Conservation (phyloP, 2,329 filamentous ascomycete species). For the Sporothrix mexicana region DNA sequence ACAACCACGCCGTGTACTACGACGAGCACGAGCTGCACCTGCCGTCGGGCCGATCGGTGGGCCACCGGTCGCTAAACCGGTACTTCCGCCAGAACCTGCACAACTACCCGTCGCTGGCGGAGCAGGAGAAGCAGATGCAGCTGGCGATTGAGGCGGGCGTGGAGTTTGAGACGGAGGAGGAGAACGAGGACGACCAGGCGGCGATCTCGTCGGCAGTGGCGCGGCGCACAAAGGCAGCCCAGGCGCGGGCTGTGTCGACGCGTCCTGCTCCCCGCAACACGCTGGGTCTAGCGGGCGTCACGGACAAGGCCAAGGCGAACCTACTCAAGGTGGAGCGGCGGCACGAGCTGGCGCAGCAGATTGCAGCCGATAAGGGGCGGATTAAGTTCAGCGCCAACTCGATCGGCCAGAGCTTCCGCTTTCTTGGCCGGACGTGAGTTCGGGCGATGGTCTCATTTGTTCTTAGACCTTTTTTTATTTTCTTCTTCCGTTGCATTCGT, state of each 20-base stretch:
- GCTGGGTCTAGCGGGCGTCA: constrained; percentile 34
- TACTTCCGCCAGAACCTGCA: constrained; percentile 95
- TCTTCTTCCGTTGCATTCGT: not conserved
- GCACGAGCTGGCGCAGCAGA: constrained; percentile 24
- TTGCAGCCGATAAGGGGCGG: constrained; percentile 33
- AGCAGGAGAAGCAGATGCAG: constrained; percentile 48
- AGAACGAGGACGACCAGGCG: constrained; percentile 5
- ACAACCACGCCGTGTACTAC: constrained; percentile 77
- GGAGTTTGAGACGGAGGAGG: constrained; percentile 28
- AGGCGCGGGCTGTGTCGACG: constrained; percentile 26
- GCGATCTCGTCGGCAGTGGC: constrained; percentile 12
- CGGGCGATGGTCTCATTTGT: not conserved
- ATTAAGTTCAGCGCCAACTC: constrained; percentile 35
- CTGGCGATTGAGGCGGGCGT: constrained; percentile 36
- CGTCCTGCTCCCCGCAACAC: constrained; percentile 34
- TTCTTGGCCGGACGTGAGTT: constrained; percentile 32
- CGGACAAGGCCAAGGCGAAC: constrained; percentile 32
- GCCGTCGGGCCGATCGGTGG: constrained; percentile 85
- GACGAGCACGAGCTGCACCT: constrained; percentile 94
- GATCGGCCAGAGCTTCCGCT: constrained; percentile 37
- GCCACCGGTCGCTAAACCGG: constrained; percentile 82
- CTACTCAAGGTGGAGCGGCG: constrained; percentile 34
- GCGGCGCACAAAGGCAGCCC: not conserved
- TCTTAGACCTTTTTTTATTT: not conserved
- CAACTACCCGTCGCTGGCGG: constrained; percentile 78